Percentiles rank a stretch among this genome's conserved stretches.
Evolutionary conservation across 176 grass and related monocot species (phyloP).

Genomic region (Eragrostis curvula): DNA sequence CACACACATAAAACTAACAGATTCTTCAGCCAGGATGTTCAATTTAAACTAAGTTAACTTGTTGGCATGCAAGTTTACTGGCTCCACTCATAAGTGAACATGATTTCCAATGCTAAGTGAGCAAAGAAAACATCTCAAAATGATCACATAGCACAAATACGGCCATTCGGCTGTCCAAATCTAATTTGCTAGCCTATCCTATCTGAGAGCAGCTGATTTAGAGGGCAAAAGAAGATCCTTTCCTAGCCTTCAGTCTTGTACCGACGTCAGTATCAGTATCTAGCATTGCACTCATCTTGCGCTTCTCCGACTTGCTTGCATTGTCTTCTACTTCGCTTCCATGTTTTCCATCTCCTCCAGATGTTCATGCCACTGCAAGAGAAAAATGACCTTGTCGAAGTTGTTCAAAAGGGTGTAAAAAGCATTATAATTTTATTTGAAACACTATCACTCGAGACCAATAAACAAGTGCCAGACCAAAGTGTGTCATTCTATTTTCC

Average conservation of each 20-base stretch:
- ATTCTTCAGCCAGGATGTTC: too few species aligned
- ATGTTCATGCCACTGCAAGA: not conserved
- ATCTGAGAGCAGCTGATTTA: not conserved
- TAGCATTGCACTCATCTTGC: not conserved
- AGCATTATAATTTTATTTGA: not conserved
- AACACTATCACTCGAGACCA: not conserved
- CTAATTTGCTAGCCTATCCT: not conserved
- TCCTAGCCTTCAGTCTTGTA: not conserved
- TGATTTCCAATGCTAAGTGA: not conserved
- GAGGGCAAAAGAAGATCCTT: not conserved
- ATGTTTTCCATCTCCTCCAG: not conserved
- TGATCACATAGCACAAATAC: not conserved
- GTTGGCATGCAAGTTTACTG: not conserved
- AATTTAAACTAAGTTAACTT: too few species aligned
- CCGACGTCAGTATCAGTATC: not conserved
- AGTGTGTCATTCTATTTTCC: not conserved
- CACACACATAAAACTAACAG: too few species aligned
- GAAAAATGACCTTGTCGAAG: not conserved
- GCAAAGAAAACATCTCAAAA: not conserved
- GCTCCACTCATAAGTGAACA: not conserved
- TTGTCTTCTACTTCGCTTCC: not conserved
- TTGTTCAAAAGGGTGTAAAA: not conserved
- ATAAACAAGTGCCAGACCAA: not conserved
- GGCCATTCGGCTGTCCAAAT: not conserved
- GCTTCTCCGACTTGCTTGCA: not conserved